Evolutionary conservation across 176 grass and related monocot species (phyloP), one percentile per base, ranked within the genome.

Genomic region (Lolium rigidum): DNA sequence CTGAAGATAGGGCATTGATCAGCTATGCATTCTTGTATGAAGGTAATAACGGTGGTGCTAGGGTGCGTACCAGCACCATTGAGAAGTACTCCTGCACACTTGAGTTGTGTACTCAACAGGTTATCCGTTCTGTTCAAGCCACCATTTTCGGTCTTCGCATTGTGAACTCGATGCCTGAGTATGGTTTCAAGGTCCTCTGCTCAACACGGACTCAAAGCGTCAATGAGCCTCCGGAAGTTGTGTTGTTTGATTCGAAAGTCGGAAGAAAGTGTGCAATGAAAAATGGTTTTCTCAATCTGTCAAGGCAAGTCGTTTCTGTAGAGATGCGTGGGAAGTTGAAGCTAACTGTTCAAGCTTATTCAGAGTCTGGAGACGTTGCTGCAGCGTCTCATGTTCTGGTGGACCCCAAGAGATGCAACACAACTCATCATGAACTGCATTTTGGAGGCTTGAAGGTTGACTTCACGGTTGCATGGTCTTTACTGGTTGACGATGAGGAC

Each of bases 221-320:
- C 5, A 38, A 37, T 1, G 64, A 68, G 13, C 18, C 64, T 26
- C 14, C 2, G 11, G 41, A 73, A 73, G 44, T 49, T 25, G 70
- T 74, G 21, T 15, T 74, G n/a, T 12, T 74, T 74, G 70, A 74
- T 74, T 74, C 43, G 6, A 74, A 73, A 73, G 5, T 12, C n/a
- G 2, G 11, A 49, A 73, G 43, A 25, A 25, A 43, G 41, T 43
- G 43, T 7, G 44, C 11, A 15, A 6, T 50, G 22, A 50, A 9
- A 9, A 2, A 10, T 9, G 71, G 71, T 26, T 74, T 16, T 13
- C 11, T 74, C 7, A 16, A 50, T 4, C 46, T 50, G 13, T 26
- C 44, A 1, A 50, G 71, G 21, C 71, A 74, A 13, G 46, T 74
- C 26, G 11, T 74, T 3, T 9, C 44, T 25, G 21, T 74, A 26